Conservation (phyloP, 495 filamentous ascomycete species). For the Sporormia fimetaria region DNA sequence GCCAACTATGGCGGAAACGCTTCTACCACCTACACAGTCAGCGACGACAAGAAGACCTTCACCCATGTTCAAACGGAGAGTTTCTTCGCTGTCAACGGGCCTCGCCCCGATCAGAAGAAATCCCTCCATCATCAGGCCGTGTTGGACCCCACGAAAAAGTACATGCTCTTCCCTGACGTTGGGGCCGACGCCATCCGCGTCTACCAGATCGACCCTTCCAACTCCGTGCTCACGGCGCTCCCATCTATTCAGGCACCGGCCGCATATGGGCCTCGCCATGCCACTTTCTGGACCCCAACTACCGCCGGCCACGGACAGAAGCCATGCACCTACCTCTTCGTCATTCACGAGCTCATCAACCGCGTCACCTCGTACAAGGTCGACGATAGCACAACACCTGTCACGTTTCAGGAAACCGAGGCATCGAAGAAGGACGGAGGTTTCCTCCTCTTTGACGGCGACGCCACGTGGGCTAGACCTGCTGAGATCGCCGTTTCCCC, state of each 20-base stretch:
- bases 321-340: conserved; percentile 18
- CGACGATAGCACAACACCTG: conserved; percentile 21
- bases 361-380: conserved; percentile 29
- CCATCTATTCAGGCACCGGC: conserved; percentile 16
- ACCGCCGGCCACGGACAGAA: not conserved
- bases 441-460: conserved; percentile 17
- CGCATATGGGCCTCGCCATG: conserved; percentile 33
- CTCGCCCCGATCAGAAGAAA: conserved; percentile 25
- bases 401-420: conserved; percentile 27
- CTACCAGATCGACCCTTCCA: conserved; percentile 23
- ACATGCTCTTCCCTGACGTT: conserved; percentile 34
- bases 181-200: conserved; percentile 31
- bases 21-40: conserved; percentile 9
- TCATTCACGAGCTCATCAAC: conserved; percentile 29
- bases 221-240: conserved; percentile 16
- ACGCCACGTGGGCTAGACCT: conserved; percentile 37
- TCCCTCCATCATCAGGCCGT: conserved; percentile 32
- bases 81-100: conserved; percentile 23
- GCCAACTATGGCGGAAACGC: conserved; percentile 28
- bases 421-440: conserved; percentile 24
- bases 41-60: conserved; percentile 11
- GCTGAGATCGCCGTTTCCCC: conserved; percentile 53
- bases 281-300: conserved; percentile 29
- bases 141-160: conserved; percentile 32
- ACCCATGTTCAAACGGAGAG: conserved; percentile 23